Conservation (phyloP, 495 filamentous ascomycete species). For the Xylaria intraflava region DNA sequence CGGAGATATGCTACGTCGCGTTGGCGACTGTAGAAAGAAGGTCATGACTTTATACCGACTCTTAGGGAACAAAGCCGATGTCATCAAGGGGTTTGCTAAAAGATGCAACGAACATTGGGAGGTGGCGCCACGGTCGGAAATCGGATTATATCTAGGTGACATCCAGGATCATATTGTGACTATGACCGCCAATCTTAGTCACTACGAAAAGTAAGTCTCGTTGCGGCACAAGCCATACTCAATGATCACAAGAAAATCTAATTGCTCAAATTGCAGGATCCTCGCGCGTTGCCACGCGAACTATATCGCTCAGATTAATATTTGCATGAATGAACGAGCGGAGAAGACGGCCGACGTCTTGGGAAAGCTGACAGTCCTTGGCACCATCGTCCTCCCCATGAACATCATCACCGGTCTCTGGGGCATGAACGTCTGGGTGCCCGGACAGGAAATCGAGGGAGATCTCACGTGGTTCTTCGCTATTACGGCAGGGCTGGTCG, state of each 20-base stretch:
- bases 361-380: conserved; percentile 89
- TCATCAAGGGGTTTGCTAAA: conserved; percentile 99
- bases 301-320: conserved; percentile 88
- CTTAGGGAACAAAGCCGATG: conserved; percentile 94
- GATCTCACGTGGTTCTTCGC: conserved; percentile 52
- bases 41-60: conserved; percentile 92
- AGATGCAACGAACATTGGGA: conserved; percentile 98
- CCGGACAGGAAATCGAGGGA: conserved; percentile 63
- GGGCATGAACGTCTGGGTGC: conserved; percentile 98
- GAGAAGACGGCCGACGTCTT: conserved; percentile 93
- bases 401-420: conserved; percentile 98
- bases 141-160: conserved; percentile 91
- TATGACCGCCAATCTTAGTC: conserved; percentile 89
- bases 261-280: conserved; percentile 47
- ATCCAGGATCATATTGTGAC: conserved; percentile 99
- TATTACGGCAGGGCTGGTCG: conserved; percentile 67
- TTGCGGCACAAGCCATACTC: background rate
- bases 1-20: conserved; percentile 78
- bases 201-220: conserved; percentile 81
- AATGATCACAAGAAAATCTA: background rate
- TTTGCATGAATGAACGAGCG: conserved; percentile 94
- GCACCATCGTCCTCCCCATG: conserved; percentile 95
- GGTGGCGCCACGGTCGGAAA: conserved; percentile 88
- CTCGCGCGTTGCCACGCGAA: conserved; percentile 90
- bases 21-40: conserved; percentile 91